Evolutionary conservation across 768 basidiomycete genomes (phyloP).

Genomic region (Rhodosporidiobolus sp.): DNA sequence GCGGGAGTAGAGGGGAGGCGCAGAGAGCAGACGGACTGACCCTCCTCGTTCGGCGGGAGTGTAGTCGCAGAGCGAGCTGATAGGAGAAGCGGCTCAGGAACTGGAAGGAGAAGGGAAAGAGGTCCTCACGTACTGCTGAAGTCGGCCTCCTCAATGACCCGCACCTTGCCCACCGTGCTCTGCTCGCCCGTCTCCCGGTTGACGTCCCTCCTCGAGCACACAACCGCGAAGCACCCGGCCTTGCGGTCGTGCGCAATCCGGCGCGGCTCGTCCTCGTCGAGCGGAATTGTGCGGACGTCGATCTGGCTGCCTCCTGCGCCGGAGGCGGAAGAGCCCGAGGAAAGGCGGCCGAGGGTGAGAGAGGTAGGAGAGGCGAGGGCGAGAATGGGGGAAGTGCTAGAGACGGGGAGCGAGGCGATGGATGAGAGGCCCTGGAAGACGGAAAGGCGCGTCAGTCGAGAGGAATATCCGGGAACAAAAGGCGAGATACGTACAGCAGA

Average conservation of each 20-base stretch:
- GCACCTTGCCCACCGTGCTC: conserved; percentile 58
- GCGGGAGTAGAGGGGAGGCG: background rate
- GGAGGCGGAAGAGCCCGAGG: background rate
- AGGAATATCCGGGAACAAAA: too few species aligned
- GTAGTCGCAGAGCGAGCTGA: conserved; percentile 17
- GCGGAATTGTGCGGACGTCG: conserved; percentile 69
- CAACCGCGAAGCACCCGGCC: conserved; percentile 64
- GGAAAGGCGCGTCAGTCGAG: background rate
- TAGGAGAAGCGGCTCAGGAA: background rate
- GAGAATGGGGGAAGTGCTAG: conserved; percentile 59
- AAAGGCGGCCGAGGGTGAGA: conserved; percentile 1
- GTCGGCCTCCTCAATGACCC: conserved; percentile 63
- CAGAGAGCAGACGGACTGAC: conserved; percentile 11
- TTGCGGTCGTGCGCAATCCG: conserved; percentile 62
- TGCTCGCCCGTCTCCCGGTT: conserved; percentile 58
- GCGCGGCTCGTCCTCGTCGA: conserved; percentile 70
- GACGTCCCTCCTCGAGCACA: conserved; percentile 59
- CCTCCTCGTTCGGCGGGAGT: conserved; percentile 16
- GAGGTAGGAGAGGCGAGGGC: conserved; percentile 50
- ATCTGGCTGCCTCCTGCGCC: conserved; percentile 58
- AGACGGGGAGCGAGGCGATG: conserved; percentile 55
- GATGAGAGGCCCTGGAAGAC: conserved; percentile 57
- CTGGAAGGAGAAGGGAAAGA: background rate
- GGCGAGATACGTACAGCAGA: conserved; percentile 57
- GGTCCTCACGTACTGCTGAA: conserved; percentile 58